These are phyloP conservation scores for Avena insularis DNA, from an alignment of 176 grass and related monocot species.

Conservation along the genomic window DNA sequence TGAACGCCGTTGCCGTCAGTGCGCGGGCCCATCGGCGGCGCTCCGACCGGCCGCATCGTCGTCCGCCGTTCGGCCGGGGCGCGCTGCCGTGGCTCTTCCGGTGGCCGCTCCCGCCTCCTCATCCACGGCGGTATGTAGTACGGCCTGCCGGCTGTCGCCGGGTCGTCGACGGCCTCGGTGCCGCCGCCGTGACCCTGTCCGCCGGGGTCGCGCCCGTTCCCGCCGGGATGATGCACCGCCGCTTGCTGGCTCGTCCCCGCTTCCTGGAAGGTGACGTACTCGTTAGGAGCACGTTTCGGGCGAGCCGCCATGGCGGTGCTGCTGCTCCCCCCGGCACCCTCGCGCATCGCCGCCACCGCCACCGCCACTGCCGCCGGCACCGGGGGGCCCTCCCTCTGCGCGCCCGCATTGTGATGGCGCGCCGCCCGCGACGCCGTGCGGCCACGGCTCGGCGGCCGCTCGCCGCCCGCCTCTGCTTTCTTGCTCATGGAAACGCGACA, in stretches of 20 bases:
- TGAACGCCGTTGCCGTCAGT: background rate
- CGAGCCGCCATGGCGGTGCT: background rate
- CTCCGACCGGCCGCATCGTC: background rate
- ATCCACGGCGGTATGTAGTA: background rate
- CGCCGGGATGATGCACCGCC: background rate
- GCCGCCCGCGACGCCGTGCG: background rate
- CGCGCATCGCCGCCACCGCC: slow-evolving; percentile 11
- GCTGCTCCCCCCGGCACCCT: background rate
- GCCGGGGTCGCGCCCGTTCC: background rate
- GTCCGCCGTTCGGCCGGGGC: background rate
- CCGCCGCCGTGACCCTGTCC: background rate
- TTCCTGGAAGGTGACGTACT: background rate
- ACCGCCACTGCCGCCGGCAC: background rate
- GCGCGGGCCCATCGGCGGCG: background rate
- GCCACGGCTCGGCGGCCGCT: slow-evolving; percentile 11
- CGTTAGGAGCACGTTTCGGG: background rate
- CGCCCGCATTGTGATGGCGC: background rate
- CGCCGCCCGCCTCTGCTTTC: background rate
- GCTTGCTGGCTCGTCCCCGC: background rate
- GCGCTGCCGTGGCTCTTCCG: background rate
- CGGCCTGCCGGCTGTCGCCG: background rate
- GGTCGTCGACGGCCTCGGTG: background rate
- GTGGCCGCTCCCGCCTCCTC: background rate
- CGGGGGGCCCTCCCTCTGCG: background rate
- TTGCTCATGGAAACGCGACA: slow-evolving; percentile 28